Conservation (phyloP, 768 basidiomycete genomes). For the Dioszegia crocea region DNA sequence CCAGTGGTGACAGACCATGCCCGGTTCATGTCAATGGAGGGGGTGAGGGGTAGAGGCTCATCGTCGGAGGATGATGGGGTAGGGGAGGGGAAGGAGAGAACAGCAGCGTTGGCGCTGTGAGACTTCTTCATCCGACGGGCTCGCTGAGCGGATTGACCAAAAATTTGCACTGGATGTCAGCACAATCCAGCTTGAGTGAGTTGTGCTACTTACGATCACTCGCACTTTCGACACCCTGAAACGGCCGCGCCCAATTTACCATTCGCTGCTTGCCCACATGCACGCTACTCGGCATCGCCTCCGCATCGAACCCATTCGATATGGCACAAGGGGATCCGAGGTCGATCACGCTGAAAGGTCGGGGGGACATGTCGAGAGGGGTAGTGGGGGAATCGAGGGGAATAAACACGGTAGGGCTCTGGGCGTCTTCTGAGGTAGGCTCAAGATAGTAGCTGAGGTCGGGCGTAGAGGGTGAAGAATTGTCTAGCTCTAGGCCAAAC, state of each 20-base stretch:
- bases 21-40: conserved; percentile 3
- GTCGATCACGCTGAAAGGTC: not conserved
- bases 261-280: not conserved
- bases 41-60: conserved; percentile 22
- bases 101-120: conserved; percentile 10
- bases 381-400: not conserved
- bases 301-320: not conserved
- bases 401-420: not conserved
- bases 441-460: not conserved
- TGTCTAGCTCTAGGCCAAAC: not conserved
- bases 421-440: not conserved
- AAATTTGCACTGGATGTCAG: conserved; percentile 24
- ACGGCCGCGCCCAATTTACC: conserved; percentile 3
- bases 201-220: not conserved
- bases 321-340: not conserved
- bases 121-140: conserved; percentile 18
- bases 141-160: conserved; percentile 27
- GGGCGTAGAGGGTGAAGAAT: not conserved
- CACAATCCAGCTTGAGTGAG: not conserved
- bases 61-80: conserved; percentile 28
- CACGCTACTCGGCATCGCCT: conserved; percentile 1
- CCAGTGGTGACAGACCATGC: not conserved
- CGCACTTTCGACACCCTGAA: not conserved
- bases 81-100: conserved; percentile 8
- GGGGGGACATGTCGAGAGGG: not conserved